Percentiles rank a stretch among this genome's conserved stretches.
Evolutionary conservation across 169 alveolate species (phyloP).

Genomic region (Theileria orientalis): DNA sequence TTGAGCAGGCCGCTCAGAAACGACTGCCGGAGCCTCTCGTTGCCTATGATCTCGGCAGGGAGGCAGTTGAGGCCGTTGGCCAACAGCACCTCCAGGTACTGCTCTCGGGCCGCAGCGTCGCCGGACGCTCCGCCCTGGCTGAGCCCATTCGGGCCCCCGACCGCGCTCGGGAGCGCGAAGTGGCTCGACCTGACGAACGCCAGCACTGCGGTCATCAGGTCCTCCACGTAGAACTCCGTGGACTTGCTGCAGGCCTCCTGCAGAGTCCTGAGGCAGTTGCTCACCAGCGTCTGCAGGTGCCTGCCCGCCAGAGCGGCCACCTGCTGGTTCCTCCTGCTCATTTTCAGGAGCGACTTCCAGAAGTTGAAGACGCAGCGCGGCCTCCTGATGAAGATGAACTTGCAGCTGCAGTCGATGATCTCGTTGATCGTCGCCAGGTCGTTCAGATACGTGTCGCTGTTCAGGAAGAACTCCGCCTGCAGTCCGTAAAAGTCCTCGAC

Average conservation of each 20-base stretch:
- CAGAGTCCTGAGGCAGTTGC: neutral
- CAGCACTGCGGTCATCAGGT: conserved; percentile 13
- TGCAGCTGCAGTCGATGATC: conserved; percentile 21
- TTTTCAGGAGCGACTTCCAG: conserved; percentile 39
- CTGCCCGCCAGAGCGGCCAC: conserved; percentile 2
- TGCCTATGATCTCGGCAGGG: conserved; percentile 33
- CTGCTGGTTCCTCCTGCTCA: neutral
- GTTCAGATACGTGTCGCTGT: conserved; percentile 19
- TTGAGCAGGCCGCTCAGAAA: conserved; percentile 17
- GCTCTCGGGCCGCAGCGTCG: no score
- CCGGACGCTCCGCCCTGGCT: neutral
- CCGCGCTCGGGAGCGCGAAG: neutral
- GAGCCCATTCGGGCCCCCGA: neutral
- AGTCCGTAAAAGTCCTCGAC: conserved; percentile 58
- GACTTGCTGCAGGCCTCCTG: conserved; percentile 30
- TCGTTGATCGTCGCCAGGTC: conserved; percentile 12
- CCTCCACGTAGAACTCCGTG: conserved; percentile 47
- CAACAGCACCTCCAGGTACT: neutral
- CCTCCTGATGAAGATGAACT: conserved; percentile 39
- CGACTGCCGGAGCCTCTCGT: conserved; percentile 3
- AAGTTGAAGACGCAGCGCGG: conserved; percentile 53
- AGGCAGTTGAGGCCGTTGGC: conserved; percentile 21
- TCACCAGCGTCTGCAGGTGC: conserved; percentile 13
- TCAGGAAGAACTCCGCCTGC: conserved; percentile 39
- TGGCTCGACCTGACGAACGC: no score